Base-by-base conservation (phyloP, 805 yeast species). In the Zygotorulaspora chibaensis region DNA sequence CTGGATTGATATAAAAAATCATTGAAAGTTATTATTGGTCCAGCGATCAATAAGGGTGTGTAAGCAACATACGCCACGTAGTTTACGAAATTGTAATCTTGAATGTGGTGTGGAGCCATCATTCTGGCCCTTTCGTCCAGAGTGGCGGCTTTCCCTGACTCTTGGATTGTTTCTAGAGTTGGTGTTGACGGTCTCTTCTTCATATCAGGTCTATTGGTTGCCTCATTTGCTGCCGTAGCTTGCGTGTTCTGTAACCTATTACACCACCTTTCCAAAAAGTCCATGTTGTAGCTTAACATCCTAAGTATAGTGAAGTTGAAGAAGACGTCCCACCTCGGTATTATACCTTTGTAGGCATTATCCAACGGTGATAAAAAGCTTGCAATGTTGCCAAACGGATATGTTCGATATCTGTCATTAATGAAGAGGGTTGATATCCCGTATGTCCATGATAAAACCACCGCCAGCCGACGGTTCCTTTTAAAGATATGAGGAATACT, bases 251-350 rank as follows among this genome's bases (percentile, higher is more conserved):
- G 23, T 9, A 40, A 15, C n/a, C 38, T 29, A 34, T 26, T 55
- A n/a, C 35, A 16, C 55, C 53, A 63, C 42, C 70, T 71, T 55
- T 75, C 77, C 26, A 83, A 56, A 57, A 76, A 88, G 66, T 93
- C 99, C 51, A 87, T 61, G 52, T 87, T 85, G 65, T 75, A 93
- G 48, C 96, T 87, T 38, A 93, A 68, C 75, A 89, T 79, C 58
- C 97, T 76, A 43, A 93, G 73, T 48, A 91, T 69, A 1, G 96
- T 84, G 66, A 95, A 89, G 67, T 93, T 93, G 74, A 81, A 93
- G 56, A 86, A 87, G 3, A 93, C 97, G 61, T 93, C 97, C 99
- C 99, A 93, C 56, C 98, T 75, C 13, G 80, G 73, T 50, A 93
- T 82, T 11, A 90, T 75, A 0, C 98, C 97, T 39, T 76, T 75